These are phyloP conservation scores for Paramyrothecium sp. DNA, from an alignment of 2,329 filamentous ascomycete species.

Conservation along the genomic window DNA sequence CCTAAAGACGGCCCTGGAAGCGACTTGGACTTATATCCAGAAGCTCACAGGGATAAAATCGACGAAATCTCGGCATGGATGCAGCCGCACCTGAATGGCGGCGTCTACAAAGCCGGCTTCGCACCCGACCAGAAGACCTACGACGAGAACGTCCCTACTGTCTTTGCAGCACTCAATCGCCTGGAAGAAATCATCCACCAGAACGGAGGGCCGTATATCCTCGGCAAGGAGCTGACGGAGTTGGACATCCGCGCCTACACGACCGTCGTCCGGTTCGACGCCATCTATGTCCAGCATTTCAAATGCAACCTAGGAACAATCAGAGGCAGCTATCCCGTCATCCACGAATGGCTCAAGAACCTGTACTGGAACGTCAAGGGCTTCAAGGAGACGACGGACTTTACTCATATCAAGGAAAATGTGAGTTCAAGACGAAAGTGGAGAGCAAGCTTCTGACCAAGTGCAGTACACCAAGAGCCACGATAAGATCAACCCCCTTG, in stretches of 20 bases:
- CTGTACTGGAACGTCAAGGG: conserved; percentile 65
- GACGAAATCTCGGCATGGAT: conserved; percentile 67
- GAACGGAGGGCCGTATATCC: conserved; percentile 52
- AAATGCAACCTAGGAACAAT: conserved; percentile 64
- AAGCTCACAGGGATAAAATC: conserved; percentile 50
- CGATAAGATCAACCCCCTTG: conserved; percentile 20
- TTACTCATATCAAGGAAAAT: conserved; percentile 66
- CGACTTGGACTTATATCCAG: conserved; percentile 57
- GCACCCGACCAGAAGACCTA: conserved; percentile 65
- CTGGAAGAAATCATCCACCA: conserved; percentile 56
- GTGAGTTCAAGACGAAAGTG: conserved; percentile 6
- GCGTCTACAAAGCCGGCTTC: conserved; percentile 59
- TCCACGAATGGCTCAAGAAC: conserved; percentile 67
- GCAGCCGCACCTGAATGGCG: conserved; percentile 50
- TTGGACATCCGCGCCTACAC: conserved; percentile 66
- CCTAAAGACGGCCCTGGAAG: conserved; percentile 28
- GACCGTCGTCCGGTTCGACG: conserved; percentile 66
- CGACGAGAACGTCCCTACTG: conserved; percentile 54
- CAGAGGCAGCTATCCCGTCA: conserved; percentile 60
- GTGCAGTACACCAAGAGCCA: conserved; percentile 23
- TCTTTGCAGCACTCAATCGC: conserved; percentile 66
- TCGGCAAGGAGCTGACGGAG: conserved; percentile 65
- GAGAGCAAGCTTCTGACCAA: background rate
- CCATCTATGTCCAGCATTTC: conserved; percentile 66
- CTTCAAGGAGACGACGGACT: conserved; percentile 58